phyloP scores from a whole-genome alignment of 208 protist species.

The Herpetomonas muscarum region DNA sequence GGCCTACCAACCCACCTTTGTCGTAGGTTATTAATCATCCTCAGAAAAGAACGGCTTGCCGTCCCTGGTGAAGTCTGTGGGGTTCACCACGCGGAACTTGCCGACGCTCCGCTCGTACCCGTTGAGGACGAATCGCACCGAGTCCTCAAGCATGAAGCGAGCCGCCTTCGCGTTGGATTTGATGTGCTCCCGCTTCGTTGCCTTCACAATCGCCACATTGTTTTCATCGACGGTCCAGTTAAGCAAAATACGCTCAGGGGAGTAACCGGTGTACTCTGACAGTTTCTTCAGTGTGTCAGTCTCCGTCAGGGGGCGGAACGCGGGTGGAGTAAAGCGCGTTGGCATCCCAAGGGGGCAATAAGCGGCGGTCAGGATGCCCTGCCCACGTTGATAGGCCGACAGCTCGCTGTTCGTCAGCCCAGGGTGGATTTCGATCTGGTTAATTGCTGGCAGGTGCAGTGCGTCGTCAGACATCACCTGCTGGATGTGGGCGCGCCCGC shows the following conservation, averaged over 20 bases:
- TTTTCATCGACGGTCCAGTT: slow-evolving; percentile 77
- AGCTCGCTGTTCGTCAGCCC: slow-evolving; percentile 49
- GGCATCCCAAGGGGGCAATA: slow-evolving; percentile 86
- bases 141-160: slow-evolving; percentile 56
- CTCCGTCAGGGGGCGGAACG: slow-evolving; percentile 39
- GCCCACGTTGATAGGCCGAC: slow-evolving; percentile 29
- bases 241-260: slow-evolving; percentile 58
- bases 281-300: slow-evolving; percentile 41
- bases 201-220: slow-evolving; percentile 82
- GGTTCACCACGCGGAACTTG: slow-evolving; percentile 70
- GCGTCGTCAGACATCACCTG: slow-evolving; percentile 37
- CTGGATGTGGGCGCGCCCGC: slow-evolving; percentile 48
- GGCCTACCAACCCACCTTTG: background rate
- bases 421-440: slow-evolving; percentile 91
- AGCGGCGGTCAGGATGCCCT: slow-evolving; percentile 77
- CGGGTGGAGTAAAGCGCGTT: slow-evolving; percentile 56
- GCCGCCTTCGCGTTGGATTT: slow-evolving; percentile 79
- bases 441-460: slow-evolving; percentile 62
- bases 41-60: slow-evolving; percentile 57
- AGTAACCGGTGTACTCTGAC: slow-evolving; percentile 63
- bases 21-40: slow-evolving; percentile 13
- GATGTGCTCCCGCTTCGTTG: slow-evolving; percentile 74
- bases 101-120: slow-evolving; percentile 37
- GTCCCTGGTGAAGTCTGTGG: slow-evolving; percentile 44
- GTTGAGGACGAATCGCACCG: slow-evolving; percentile 52